phyloP scores from a whole-genome alignment of 805 yeast species.

The Ogataea glucozyma region DNA sequence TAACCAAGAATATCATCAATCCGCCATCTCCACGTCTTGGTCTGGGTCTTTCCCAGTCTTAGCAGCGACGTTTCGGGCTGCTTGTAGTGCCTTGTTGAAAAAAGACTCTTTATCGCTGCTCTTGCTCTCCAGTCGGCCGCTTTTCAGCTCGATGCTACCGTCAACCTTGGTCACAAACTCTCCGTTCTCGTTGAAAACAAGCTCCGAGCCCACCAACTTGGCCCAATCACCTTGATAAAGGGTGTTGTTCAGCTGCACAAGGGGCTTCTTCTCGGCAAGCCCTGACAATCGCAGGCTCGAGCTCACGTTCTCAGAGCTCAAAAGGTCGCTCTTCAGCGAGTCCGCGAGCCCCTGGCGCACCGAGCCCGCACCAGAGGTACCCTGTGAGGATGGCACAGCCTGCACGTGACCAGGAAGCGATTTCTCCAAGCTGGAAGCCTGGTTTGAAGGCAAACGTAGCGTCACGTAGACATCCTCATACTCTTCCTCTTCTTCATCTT shows the following conservation, averaged over 20 bases:
- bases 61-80: slow-evolving; percentile 22
- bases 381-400: not conserved
- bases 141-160: slow-evolving; percentile 32
- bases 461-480: slow-evolving; percentile 54
- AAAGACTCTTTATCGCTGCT: slow-evolving; percentile 26
- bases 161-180: slow-evolving; percentile 34
- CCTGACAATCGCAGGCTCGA: slow-evolving; percentile 51
- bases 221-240: slow-evolving; percentile 78
- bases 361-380: not conserved
- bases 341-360: slow-evolving; percentile 11
- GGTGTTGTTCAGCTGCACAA: slow-evolving; percentile 56
- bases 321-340: slow-evolving; percentile 7
- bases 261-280: slow-evolving; percentile 53
- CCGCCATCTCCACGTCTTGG: slow-evolving; percentile 10
- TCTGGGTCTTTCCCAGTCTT: slow-evolving; percentile 3
- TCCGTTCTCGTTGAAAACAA: slow-evolving; percentile 39
- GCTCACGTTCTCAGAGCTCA: slow-evolving; percentile 6
- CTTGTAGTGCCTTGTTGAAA: slow-evolving; percentile 25
- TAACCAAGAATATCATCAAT: no score
- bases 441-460: slow-evolving; percentile 48
- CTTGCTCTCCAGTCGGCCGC: slow-evolving; percentile 33
- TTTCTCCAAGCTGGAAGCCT: slow-evolving; percentile 23
- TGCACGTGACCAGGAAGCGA: slow-evolving; percentile 4
- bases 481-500: slow-evolving; percentile 32
- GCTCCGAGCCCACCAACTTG: slow-evolving; percentile 73